A percentile compares a stretch with the other conserved stretches of the same genome.
phyloP scores from a whole-genome alignment of 371 early-diverging fungal species.

The Synchytrium microbalum region DNA sequence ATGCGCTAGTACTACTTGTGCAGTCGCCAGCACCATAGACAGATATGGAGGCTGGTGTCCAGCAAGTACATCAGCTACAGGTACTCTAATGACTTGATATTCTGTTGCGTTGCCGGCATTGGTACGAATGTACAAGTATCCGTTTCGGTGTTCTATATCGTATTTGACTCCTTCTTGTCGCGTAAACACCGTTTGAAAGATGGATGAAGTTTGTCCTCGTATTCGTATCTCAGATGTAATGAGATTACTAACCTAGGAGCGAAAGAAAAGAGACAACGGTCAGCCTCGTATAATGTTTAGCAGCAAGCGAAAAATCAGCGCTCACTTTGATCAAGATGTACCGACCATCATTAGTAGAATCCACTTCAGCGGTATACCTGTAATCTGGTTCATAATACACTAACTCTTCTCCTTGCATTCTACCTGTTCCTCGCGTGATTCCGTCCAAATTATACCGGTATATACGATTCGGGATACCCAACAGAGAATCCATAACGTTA shows the following conservation, averaged over 20 bases:
- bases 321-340: conserved; percentile 21
- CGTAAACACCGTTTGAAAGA: not conserved
- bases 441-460: conserved; percentile 14
- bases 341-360: conserved; percentile 14
- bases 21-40: conserved; percentile 25
- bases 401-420: conserved; percentile 15
- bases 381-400: conserved; percentile 40
- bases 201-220: conserved; percentile 9
- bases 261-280: not conserved
- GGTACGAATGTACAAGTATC: conserved; percentile 35
- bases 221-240: conserved; percentile 18
- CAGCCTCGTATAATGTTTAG: conserved; percentile 13
- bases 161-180: conserved; percentile 5
- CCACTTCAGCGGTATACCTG: conserved; percentile 22
- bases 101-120: conserved; percentile 30
- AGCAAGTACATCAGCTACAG: too few species aligned
- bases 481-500: conserved; percentile 29
- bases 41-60: too few species aligned
- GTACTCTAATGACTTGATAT: too few species aligned
- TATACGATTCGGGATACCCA: conserved; percentile 35
- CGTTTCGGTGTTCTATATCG: conserved; percentile 36
- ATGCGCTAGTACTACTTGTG: conserved; percentile 1
- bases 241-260: conserved; percentile 22
- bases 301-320: not conserved
- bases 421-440: too few species aligned